Percentiles rank a stretch among this genome's conserved stretches.
Evolutionary conservation across 2,329 filamentous ascomycete genomes (phyloP).

Genomic region (Blastomyces emzantsi): DNA sequence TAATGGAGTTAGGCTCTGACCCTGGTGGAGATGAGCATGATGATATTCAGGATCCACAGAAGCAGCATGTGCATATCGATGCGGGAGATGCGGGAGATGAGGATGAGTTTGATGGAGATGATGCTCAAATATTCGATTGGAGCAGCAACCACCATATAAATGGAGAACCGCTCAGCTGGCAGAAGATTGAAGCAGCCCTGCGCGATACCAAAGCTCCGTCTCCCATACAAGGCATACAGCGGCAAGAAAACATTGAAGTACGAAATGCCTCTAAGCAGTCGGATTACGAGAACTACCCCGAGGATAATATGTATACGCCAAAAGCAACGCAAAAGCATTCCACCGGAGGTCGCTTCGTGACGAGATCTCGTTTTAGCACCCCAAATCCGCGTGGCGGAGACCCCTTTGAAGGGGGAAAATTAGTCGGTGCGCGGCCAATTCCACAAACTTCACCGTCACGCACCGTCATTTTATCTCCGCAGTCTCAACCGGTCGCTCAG

Average conservation of each 20-base stretch:
- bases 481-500: neutral
- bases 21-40: constrained; percentile 27
- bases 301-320: constrained; percentile 3
- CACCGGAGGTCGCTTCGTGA: constrained; percentile 10
- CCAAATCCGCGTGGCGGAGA: constrained; percentile 7
- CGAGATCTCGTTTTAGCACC: constrained; percentile 15
- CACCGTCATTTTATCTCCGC: constrained; percentile 8
- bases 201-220: constrained; percentile 9
- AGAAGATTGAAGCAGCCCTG: constrained; percentile 31
- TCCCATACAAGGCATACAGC: neutral
- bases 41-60: constrained; percentile 21
- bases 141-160: constrained; percentile 12
- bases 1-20: constrained; percentile 31
- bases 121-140: constrained; percentile 22
- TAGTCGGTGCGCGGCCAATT: constrained; percentile 8
- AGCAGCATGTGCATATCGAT: constrained; percentile 23
- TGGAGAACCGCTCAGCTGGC: constrained; percentile 28
- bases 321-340: constrained; percentile 8
- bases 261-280: neutral
- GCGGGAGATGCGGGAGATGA: constrained; percentile 19
- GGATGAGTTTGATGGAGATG: constrained; percentile 19
- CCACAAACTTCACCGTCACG: constrained; percentile 11
- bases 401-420: neutral
- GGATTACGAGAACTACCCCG: constrained; percentile 3
- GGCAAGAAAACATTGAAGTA: neutral